phyloP scores from a whole-genome alignment of 2,329 filamentous ascomycete genomes.

The Beauveria scarabaeidicola region DNA sequence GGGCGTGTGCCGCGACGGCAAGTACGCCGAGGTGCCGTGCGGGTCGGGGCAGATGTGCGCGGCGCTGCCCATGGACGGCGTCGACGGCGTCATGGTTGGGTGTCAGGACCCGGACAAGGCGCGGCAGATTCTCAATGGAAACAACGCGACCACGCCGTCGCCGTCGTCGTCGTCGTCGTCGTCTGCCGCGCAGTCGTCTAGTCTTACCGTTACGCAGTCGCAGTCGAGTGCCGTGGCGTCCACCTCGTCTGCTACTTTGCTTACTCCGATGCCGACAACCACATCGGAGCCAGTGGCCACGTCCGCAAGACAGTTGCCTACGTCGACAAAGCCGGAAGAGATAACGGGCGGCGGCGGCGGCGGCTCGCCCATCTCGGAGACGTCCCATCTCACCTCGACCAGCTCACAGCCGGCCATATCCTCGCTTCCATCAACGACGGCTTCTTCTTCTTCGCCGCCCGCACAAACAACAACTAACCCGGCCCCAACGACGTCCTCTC shows the following conservation, averaged over 20 bases:
- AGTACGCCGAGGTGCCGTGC: conserved; percentile 34
- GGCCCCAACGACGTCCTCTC: too few species aligned
- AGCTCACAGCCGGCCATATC: not conserved
- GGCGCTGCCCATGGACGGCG: conserved; percentile 44
- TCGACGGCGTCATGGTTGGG: conserved; percentile 38
- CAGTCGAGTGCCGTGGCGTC: not conserved
- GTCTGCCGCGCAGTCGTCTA: not conserved
- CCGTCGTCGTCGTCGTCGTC: not conserved
- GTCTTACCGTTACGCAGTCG: not conserved
- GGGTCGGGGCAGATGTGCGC: conserved; percentile 35
- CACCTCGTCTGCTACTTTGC: not conserved
- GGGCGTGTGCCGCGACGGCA: conserved; percentile 31
- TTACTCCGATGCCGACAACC: not conserved
- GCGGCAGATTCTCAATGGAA: conserved; percentile 31
- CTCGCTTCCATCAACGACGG: not conserved
- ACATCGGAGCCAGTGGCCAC: not conserved
- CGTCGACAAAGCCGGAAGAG: not conserved
- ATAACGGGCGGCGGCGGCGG: not conserved
- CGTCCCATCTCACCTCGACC: not conserved
- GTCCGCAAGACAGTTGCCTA: not conserved
- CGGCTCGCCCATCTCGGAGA: not conserved
- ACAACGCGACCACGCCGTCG: not conserved
- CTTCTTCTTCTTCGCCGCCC: not conserved
- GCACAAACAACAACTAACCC: too few species aligned
- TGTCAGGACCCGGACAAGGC: conserved; percentile 37